Evolutionary conservation across 164 flowering plant genomes (phyloP).

Genomic region (Saururus chinensis): DNA sequence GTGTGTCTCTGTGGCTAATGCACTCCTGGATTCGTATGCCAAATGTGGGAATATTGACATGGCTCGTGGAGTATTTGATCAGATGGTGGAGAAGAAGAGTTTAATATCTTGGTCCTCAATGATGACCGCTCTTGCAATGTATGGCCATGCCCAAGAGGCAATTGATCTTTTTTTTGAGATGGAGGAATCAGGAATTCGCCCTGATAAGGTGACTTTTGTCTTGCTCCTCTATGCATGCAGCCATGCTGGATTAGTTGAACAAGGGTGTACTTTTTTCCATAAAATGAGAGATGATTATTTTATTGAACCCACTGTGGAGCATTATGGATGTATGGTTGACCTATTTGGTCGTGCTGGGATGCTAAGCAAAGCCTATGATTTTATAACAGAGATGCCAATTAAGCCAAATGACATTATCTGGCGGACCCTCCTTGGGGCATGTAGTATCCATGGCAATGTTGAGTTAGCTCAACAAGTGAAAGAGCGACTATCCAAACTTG

Average conservation of each 20-base stretch:
- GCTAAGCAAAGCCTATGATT: slow-evolving; percentile 38
- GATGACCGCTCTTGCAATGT: slow-evolving; percentile 60
- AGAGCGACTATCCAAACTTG: slow-evolving; percentile 35
- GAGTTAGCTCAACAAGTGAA: slow-evolving; percentile 41
- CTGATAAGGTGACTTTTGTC: slow-evolving; percentile 48
- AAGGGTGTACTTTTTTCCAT: slow-evolving; percentile 30
- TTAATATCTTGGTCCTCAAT: slow-evolving; percentile 60
- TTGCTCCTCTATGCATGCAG: slow-evolving; percentile 66
- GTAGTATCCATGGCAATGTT: slow-evolving; percentile 53
- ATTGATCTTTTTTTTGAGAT: slow-evolving; percentile 35
- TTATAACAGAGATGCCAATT: slow-evolving; percentile 43
- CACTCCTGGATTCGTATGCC: slow-evolving; percentile 54
- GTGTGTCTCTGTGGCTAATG: slow-evolving; percentile 43
- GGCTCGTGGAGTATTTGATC: slow-evolving; percentile 46
- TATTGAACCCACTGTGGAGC: slow-evolving; percentile 48
- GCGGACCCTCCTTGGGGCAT: slow-evolving; percentile 74
- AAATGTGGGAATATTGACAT: slow-evolving; percentile 44
- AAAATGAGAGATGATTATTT: slow-evolving; percentile 33
- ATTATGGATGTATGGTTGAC: slow-evolving; percentile 80
- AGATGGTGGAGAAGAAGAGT: slow-evolving; percentile 30
- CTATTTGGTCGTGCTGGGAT: slow-evolving; percentile 57
- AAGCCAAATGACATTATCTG: slow-evolving; percentile 44
- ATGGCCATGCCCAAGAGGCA: slow-evolving; percentile 56
- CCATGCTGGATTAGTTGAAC: slow-evolving; percentile 51
- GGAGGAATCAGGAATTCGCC: slow-evolving; percentile 38